Percentiles rank a stretch among this genome's conserved stretches.
Conservation (phyloP, 78 protist species). For the Dictyostelium brefeldianum region DNA sequence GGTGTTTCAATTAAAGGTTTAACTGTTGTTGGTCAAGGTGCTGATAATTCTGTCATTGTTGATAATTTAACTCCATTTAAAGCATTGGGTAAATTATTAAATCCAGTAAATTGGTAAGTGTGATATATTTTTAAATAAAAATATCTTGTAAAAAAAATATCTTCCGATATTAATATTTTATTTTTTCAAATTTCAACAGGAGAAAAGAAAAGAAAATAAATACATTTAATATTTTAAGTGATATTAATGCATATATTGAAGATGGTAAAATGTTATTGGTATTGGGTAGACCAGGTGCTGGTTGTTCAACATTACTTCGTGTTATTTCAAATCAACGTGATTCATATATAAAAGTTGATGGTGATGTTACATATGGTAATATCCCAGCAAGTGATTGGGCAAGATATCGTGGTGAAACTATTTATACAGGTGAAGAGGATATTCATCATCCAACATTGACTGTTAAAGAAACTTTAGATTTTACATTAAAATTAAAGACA, state of each 20-base stretch:
- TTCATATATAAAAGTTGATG: constrained; percentile 40
- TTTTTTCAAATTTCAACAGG: not conserved
- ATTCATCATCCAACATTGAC: constrained; percentile 69
- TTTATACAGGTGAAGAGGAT: constrained; percentile 73
- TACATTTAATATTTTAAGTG: constrained; percentile 75
- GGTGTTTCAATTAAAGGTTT: constrained; percentile 69
- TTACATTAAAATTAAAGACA: constrained; percentile 67
- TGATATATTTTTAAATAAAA: too few relatives aligned
- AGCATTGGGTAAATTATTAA: constrained; percentile 31
- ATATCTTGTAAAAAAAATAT: too few relatives aligned
- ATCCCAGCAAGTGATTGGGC: constrained; percentile 44
- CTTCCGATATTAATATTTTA: too few relatives aligned
- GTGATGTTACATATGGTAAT: constrained; percentile 68
- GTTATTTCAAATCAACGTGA: constrained; percentile 56
- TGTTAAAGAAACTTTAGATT: constrained; percentile 56
- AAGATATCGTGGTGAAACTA: constrained; percentile 61
- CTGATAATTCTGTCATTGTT: constrained; percentile 32
- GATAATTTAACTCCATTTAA: constrained; percentile 59
- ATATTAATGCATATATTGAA: constrained; percentile 58
- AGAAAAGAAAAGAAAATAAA: not conserved
- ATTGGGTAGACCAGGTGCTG: constrained; percentile 78
- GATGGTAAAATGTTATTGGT: constrained; percentile 81
- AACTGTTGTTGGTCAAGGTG: constrained; percentile 75
- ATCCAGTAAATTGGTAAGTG: constrained; percentile 57
- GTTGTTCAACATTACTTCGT: constrained; percentile 60